Evolutionary conservation across 2,329 filamentous ascomycete genomes (phyloP).

Genomic region (Diaporthe longicolla): DNA sequence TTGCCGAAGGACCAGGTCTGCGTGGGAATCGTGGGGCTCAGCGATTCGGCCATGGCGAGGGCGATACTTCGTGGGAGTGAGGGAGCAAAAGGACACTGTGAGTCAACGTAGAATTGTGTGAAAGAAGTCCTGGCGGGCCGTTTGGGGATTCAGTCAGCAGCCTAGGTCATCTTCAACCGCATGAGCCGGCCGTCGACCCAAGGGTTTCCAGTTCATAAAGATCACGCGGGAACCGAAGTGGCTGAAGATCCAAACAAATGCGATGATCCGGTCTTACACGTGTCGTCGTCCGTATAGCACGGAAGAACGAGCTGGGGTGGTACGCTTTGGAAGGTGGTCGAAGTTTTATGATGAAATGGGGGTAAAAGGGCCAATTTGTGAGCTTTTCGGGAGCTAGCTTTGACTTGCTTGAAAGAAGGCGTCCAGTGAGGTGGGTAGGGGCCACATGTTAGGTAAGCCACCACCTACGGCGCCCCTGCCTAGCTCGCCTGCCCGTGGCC

Average conservation of each 20-base stretch:
- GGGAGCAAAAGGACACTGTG: not conserved
- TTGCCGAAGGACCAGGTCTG: slow-evolving; percentile 39
- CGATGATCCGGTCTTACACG: not conserved
- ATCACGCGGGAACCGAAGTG: not conserved
- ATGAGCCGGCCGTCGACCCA: slow-evolving; percentile 29
- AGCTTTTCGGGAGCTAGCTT: slow-evolving; percentile 28
- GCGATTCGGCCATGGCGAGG: slow-evolving; percentile 16
- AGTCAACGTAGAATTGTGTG: slow-evolving; percentile 3
- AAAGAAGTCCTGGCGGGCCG: not conserved
- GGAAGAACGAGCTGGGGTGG: not conserved
- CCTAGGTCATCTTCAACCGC: slow-evolving; percentile 30
- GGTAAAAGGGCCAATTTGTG: not conserved
- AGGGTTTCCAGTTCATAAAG: slow-evolving; percentile 23
- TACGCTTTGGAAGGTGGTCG: not conserved
- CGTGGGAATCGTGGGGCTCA: slow-evolving; percentile 15
- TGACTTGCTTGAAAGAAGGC: not conserved
- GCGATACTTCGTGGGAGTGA: not conserved
- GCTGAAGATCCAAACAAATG: not conserved
- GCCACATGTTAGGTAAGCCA: slow-evolving; percentile 26
- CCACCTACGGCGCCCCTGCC: not conserved
- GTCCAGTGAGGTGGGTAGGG: not conserved
- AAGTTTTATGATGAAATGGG: slow-evolving; percentile 11
- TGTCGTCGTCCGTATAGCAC: not conserved
- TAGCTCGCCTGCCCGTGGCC: slow-evolving; percentile 10
- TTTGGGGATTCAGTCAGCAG: slow-evolving; percentile 6